Conservation (phyloP, 306 rosid species). For the Gynostemma pentaphyllum region DNA sequence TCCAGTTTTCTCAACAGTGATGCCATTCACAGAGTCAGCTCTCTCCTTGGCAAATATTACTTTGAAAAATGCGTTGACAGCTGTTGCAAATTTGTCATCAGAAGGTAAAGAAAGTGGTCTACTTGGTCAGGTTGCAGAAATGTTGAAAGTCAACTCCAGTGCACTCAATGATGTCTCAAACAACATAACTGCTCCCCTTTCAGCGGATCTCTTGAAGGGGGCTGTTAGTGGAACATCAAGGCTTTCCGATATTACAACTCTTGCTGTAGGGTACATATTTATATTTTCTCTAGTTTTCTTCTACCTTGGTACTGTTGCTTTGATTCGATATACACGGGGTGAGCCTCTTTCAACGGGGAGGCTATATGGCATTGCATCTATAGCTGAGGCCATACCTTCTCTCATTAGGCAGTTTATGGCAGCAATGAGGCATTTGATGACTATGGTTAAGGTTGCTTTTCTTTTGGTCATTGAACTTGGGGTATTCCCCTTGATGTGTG, state of each 20-base stretch:
- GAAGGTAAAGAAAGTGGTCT: conserved; percentile 53
- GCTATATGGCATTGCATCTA: conserved; percentile 80
- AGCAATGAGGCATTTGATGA: conserved; percentile 98
- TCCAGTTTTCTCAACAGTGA: conserved; percentile 50
- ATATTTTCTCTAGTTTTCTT: conserved; percentile 62
- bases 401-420: conserved; percentile 96
- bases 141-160: conserved; percentile 59
- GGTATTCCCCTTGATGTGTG: conserved; percentile 98
- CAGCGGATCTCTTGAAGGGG: conserved; percentile 58
- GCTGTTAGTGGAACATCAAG: conserved; percentile 57
- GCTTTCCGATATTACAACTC: conserved; percentile 90
- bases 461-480: conserved; percentile 97
- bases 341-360: conserved; percentile 84
- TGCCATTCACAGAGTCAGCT: conserved; percentile 71
- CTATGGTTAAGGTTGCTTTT: conserved; percentile 98
- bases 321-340: conserved; percentile 82
- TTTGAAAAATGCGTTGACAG: conserved; percentile 70
- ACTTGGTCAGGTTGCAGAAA: conserved; percentile 68
- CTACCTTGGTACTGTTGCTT: conserved; percentile 72
- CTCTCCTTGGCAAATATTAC: conserved; percentile 82
- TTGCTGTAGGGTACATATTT: conserved; percentile 83
- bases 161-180: conserved; percentile 49
- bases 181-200: conserved; percentile 45
- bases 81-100: conserved; percentile 61
- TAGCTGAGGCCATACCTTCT: conserved; percentile 89